These are phyloP conservation scores for Phaeosphaeriaceae sp. DNA, from an alignment of 2,329 filamentous ascomycete genomes.

Conservation along the genomic window DNA sequence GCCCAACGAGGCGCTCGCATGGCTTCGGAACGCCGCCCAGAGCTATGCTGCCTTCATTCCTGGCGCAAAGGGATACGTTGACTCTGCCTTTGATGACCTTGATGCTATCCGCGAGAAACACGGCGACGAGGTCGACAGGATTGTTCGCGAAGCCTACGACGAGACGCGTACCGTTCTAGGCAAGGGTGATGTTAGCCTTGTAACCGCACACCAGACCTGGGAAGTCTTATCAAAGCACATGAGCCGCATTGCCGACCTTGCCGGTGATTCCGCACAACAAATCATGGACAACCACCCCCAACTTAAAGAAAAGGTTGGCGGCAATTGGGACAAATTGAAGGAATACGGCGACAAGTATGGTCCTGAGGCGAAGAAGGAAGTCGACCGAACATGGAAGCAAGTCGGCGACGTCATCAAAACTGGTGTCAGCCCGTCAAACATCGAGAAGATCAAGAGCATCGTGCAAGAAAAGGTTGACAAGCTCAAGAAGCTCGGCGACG, in stretches of 20 bases:
- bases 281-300: conserved; percentile 76
- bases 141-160: conserved; percentile 70
- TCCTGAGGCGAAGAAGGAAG: conserved; percentile 77
- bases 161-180: conserved; percentile 69
- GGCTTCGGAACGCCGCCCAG: conserved; percentile 69
- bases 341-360: conserved; percentile 72
- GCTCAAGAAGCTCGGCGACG: conserved; percentile 70
- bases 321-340: conserved; percentile 72
- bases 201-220: conserved; percentile 67
- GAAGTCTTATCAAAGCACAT: conserved; percentile 68
- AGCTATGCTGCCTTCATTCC: conserved; percentile 76
- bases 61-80: conserved; percentile 71
- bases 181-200: conserved; percentile 65
- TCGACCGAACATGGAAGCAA: conserved; percentile 73
- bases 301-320: conserved; percentile 74
- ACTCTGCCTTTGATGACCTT: conserved; percentile 72
- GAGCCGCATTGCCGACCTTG: conserved; percentile 65
- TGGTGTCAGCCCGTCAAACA: conserved; percentile 65
- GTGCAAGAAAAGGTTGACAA: conserved; percentile 73
- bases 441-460: conserved; percentile 62
- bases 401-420: conserved; percentile 67
- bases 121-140: conserved; percentile 71
- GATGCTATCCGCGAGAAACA: conserved; percentile 72
- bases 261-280: conserved; percentile 66
- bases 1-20: conserved; percentile 69